Conservation (phyloP, 2,329 filamentous ascomycete species). For the Trichophyton schoenleinii region DNA sequence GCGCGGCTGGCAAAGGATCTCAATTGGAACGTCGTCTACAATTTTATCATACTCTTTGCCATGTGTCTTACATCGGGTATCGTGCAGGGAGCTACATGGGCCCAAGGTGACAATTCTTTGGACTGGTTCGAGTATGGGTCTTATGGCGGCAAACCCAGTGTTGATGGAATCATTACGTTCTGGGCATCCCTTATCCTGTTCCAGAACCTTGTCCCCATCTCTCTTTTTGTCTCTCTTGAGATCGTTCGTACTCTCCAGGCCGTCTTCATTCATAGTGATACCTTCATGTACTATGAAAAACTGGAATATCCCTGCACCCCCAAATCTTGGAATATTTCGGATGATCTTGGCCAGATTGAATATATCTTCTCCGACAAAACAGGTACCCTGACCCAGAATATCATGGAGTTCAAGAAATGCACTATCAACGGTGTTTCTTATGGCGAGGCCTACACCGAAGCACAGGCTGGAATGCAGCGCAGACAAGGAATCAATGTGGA, state of each 20-base stretch:
- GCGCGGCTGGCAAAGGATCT: conserved; percentile 82
- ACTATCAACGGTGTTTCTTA: conserved; percentile 94
- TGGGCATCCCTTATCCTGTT: conserved; percentile 91
- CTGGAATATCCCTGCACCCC: conserved; percentile 92
- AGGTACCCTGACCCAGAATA: conserved; percentile 77
- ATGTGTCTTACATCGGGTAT: conserved; percentile 84
- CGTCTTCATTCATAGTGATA: conserved; percentile 93
- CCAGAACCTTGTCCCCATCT: conserved; percentile 97
- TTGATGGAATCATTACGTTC: conserved; percentile 92
- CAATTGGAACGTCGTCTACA: conserved; percentile 96
- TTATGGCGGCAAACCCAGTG: conserved; percentile 57
- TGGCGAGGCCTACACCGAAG: conserved; percentile 94
- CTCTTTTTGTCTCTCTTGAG: conserved; percentile 92
- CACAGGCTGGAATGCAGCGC: conserved; percentile 90
- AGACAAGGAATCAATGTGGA: conserved; percentile 78
- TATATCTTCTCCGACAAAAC: conserved; percentile 98
- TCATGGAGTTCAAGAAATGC: conserved; percentile 99
- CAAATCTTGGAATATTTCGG: conserved; percentile 98
- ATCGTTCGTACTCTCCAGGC: conserved; percentile 88
- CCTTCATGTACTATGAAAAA: conserved; percentile 91
- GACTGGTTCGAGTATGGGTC: conserved; percentile 76
- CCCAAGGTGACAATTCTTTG: conserved; percentile 58
- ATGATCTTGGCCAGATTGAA: conserved; percentile 94
- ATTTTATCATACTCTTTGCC: conserved; percentile 75
- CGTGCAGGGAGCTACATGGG: conserved; percentile 74